A percentile compares a stretch with the other conserved stretches of the same genome.
These are phyloP conservation scores for Trichoderma gracile DNA, from an alignment of 2,329 filamentous ascomycete species.

Conservation along the genomic window DNA sequence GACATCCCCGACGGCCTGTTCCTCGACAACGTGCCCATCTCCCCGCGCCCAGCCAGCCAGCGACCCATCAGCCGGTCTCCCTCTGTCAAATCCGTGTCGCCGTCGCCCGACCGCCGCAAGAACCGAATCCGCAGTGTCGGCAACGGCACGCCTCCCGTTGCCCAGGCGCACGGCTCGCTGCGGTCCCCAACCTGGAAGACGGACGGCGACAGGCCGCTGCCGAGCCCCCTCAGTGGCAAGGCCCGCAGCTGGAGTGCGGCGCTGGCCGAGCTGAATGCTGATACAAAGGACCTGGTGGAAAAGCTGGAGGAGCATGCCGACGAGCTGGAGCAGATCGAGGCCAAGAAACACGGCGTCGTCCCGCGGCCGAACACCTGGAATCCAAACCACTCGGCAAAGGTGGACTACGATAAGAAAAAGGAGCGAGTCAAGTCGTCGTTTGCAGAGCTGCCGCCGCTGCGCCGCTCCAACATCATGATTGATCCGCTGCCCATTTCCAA, in stretches of 20 bases:
- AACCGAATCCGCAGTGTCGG: constrained; percentile 57
- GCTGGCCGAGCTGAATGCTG: constrained; percentile 66
- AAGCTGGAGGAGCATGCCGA: constrained; percentile 78
- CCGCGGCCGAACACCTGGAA: constrained; percentile 47
- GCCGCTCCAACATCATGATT: constrained; percentile 77
- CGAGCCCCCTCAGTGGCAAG: constrained; percentile 52
- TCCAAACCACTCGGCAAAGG: constrained; percentile 36
- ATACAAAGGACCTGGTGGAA: constrained; percentile 73
- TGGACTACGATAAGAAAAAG: constrained; percentile 47
- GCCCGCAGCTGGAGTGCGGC: constrained; percentile 76
- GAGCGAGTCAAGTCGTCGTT: constrained; percentile 64
- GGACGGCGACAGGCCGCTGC: constrained; percentile 38
- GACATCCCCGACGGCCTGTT: constrained; percentile 78
- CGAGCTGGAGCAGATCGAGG: constrained; percentile 50
- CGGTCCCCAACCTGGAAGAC: constrained; percentile 58
- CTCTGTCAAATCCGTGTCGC: constrained; percentile 46
- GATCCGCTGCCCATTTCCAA: constrained; percentile 81
- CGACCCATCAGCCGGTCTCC: constrained; percentile 54
- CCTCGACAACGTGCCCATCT: constrained; percentile 80
- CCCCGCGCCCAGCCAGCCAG: constrained; percentile 64
- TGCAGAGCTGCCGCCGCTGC: constrained; percentile 68
- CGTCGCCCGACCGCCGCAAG: constrained; percentile 56
- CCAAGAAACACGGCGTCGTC: constrained; percentile 35
- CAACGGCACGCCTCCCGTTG: constrained; percentile 64
- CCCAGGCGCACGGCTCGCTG: constrained; percentile 60